Base-by-base conservation (phyloP, 306 rosid species). In the Quercus glauca region DNA sequence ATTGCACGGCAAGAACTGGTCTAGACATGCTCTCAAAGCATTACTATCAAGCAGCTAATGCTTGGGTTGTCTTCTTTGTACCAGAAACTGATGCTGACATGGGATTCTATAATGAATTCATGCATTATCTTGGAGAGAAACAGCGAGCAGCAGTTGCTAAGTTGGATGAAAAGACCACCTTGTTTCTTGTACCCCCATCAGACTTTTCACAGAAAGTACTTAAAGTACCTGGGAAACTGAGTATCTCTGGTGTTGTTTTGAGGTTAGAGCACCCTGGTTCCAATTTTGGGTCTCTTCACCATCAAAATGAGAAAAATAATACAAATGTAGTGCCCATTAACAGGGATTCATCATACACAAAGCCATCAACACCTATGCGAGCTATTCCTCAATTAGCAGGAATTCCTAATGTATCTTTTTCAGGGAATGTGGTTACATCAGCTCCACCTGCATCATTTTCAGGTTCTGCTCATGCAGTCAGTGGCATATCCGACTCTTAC, bases 131-230 rank as follows among this genome's bases (percentile, higher is more conserved):
- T 75, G 99, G 87, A 84, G 99, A 95, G 69, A 93, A 95, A 85
- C 92, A 93, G 78, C 89, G 97, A 28, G 98, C 99, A 35, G 99
- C 99, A 0, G 99, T 95, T 81, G 81, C 96, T 45, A 93, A 95
- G 85, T 81, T 95, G 89, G 99, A 95, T 31, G 97, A 95, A 73
- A 87, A 79, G 81, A 90, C 91, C 68, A 95, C 99, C 61, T 87
- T 95, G 88, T 95, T 95, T 88, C 99, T 95, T 67, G 99, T 95
- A 28, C 99, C 99, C 29, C 99, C 99, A 29, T 95, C 97, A 14
- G 97, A 93, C 60, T 95, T 95, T 85, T 95, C 99, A 31, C 85
- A 91, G 81, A 93, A 93, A 83, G 96, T 93, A 70, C 86, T 93
- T 70, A 93, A 91, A 85, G 98, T 95, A 73, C 99, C 99, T 14